Base-by-base conservation (phyloP, 2,329 filamentous ascomycete species). In the Fusarium chuoi region DNA sequence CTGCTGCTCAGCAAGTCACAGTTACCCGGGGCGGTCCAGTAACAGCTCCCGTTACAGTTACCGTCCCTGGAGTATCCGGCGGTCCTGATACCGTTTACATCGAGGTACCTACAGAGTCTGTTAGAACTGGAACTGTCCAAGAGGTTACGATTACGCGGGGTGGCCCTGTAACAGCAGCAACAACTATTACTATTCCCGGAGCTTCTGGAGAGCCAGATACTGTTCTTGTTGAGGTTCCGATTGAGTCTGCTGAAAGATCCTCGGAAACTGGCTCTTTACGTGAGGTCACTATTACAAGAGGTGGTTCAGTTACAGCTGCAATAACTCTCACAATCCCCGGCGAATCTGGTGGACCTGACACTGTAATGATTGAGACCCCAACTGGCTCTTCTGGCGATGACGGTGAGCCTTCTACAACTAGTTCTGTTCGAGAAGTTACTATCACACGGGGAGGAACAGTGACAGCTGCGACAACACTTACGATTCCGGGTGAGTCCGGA, bases 301-400 rank as follows among this genome's bases (percentile, higher is more conserved):
- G 61, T 14, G 44, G 44, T 1, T 15, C 66, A 6, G 59, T 46
- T 0, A 45, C 68, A n/a, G 51, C 52, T 10, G 58, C 57, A 1
- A 49, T 20, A 14, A 73, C 59, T 0, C 28, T 58, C 2, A 73
- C 46, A 1, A 41, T 70, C 6, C 60, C 60, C 0, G 51, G 65
- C 2, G 28, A 35, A 5, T 62, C 70, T 1, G 61, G 57, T 7
- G 28, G 44, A 7, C 52, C 63, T 1, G 57, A 59, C 3, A 73
- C 70, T 11, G 46, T 73, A 9, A 33, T 73, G 2, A 28, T 73
- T 3, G 51, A 73, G 22, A 71, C 30, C 3, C 57, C 56, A 9
- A 46, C 64, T 13, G 12, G 10, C 3, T 18, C 46, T 14, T 15
- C 14, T 4, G n/a, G 11, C 1, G 12, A 7, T 2, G 11, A 7